Evolutionary conservation across 805 yeast species (phyloP).

Genomic region (Candida sakaeoensis): DNA sequence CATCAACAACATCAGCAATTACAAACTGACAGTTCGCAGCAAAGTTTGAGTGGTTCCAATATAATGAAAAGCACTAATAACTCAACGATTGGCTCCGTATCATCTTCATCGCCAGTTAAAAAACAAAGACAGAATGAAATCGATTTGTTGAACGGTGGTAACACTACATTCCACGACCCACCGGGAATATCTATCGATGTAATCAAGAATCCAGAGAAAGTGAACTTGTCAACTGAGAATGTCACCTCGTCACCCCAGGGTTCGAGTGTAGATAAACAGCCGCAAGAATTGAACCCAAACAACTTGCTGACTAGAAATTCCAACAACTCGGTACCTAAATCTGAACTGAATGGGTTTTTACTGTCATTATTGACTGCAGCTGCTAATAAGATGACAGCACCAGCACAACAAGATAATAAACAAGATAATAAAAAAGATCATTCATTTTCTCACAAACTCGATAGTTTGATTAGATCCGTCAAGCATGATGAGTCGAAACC

Average conservation of each 20-base stretch:
- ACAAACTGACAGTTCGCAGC: neutral
- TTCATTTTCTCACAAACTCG: constrained; percentile 22
- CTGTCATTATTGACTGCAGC: constrained; percentile 46
- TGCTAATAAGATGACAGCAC: constrained; percentile 8
- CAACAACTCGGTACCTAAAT: neutral
- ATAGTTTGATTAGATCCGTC: constrained; percentile 21
- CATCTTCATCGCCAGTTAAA: neutral
- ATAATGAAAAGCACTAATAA: neutral
- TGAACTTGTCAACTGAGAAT: neutral
- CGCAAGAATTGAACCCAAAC: constrained; percentile 2
- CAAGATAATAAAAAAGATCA: constrained; percentile 14
- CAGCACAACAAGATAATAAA: constrained; percentile 1
- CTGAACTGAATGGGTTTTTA: constrained; percentile 31
- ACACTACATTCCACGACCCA: neutral
- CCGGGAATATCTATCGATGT: constrained; percentile 6
- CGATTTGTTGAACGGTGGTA: neutral
- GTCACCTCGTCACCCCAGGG: neutral
- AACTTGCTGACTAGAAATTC: neutral
- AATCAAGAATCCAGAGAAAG: neutral
- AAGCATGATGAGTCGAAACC: constrained; percentile 9
- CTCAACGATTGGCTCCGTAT: neutral
- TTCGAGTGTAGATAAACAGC: neutral
- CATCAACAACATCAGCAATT: too few species aligned
- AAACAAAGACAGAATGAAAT: neutral
- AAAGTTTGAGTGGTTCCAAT: neutral